phyloP scores from a whole-genome alignment of 345 rosid species.

The Eucalyptus sp. region DNA sequence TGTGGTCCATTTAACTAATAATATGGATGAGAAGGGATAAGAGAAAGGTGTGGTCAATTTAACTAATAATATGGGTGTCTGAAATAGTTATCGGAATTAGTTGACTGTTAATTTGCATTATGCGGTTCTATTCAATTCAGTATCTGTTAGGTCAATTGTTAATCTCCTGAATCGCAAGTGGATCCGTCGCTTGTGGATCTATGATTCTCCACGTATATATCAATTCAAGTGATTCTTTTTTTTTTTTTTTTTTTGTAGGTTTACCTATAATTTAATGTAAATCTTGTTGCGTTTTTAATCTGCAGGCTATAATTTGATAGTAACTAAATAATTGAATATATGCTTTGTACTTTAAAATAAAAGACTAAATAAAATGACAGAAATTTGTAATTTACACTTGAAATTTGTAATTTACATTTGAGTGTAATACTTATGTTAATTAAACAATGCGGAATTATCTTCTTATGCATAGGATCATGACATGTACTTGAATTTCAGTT shows the following conservation, averaged over 20 bases:
- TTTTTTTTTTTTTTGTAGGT: neutral
- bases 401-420: neutral
- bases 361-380: neutral
- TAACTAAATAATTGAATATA: neutral
- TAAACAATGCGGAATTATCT: neutral
- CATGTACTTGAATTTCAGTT: neutral
- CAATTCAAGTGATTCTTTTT: neutral
- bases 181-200: neutral
- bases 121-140: neutral
- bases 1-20: neutral
- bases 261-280: neutral
- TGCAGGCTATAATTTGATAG: neutral
- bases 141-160: neutral
- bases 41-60: neutral
- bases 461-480: neutral
- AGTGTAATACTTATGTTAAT: neutral
- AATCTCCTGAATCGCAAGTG: neutral
- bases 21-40: neutral
- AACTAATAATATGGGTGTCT: neutral
- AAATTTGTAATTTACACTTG: neutral
- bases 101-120: neutral
- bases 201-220: neutral
- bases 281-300: neutral
- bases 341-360: neutral
- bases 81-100: neutral